Evolutionary conservation across 805 yeast genomes (phyloP).

Genomic region (Kluyveromyces dobzhanskii): DNA sequence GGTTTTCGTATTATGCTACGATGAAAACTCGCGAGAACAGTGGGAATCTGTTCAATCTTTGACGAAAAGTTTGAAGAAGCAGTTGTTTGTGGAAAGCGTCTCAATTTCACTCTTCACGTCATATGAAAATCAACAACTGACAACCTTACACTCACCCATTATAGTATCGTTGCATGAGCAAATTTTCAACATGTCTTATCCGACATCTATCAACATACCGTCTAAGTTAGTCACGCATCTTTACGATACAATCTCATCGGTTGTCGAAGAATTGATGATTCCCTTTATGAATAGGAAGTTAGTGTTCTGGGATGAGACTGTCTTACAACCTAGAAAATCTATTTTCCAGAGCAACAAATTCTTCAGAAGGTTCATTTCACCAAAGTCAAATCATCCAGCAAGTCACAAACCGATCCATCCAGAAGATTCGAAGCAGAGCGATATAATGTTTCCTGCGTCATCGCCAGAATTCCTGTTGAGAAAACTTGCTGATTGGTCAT

Average conservation of each 20-base stretch:
- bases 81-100: slow-evolving; percentile 31
- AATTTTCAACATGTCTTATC: slow-evolving; percentile 6
- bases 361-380: slow-evolving; percentile 33
- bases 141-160: slow-evolving; percentile 24
- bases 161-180: slow-evolving; percentile 22
- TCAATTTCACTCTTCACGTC: slow-evolving; percentile 22
- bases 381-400: slow-evolving; percentile 14
- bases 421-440: slow-evolving; percentile 38
- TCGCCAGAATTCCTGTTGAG: slow-evolving; percentile 69
- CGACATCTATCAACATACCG: slow-evolving; percentile 11
- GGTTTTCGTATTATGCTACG: slow-evolving; percentile 42
- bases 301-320: slow-evolving; percentile 78
- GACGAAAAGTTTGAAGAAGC: slow-evolving; percentile 35
- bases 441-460: slow-evolving; percentile 51
- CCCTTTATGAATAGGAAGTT: slow-evolving; percentile 84
- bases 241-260: slow-evolving; percentile 18
- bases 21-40: slow-evolving; percentile 37
- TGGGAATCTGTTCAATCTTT: slow-evolving; percentile 34
- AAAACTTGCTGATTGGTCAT: slow-evolving; percentile 85
- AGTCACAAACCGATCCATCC: slow-evolving; percentile 17
- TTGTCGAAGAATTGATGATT: slow-evolving; percentile 29
- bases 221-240: slow-evolving; percentile 15
- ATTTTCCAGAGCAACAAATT: slow-evolving; percentile 61
- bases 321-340: slow-evolving; percentile 68
- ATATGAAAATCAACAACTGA: slow-evolving; percentile 6